phyloP scores from a whole-genome alignment of 176 grass and related monocot genomes.

The Cenchrus americanus region DNA sequence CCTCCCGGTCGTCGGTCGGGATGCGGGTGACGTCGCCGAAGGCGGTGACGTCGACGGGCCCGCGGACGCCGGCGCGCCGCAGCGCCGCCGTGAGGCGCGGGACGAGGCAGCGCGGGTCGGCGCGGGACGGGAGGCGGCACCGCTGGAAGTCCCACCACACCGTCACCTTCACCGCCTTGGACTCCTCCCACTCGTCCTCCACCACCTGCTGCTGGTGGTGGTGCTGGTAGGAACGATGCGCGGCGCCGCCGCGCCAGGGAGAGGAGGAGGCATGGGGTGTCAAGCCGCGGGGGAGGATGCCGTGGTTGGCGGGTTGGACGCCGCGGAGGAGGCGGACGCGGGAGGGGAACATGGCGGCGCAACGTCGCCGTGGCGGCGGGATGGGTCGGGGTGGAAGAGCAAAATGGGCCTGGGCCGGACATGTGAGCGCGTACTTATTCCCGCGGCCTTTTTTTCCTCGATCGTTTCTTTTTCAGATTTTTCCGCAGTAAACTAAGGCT shows the following conservation, averaged over 20 bases:
- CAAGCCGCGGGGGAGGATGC: background rate
- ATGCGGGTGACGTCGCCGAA: conserved; percentile 58
- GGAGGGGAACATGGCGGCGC: conserved; percentile 17
- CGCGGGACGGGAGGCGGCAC: conserved; percentile 50
- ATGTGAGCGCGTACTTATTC: background rate
- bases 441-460: no score
- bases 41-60: conserved; percentile 63
- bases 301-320: background rate
- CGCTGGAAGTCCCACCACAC: conserved; percentile 78
- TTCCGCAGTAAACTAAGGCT: no score
- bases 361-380: conserved; percentile 17
- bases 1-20: conserved; percentile 37
- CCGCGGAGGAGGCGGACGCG: background rate
- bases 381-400: background rate
- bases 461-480: no score
- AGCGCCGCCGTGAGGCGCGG: conserved; percentile 56
- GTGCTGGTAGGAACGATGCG: background rate
- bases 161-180: conserved; percentile 58
- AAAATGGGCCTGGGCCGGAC: background rate
- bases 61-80: conserved; percentile 53
- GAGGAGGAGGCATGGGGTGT: background rate
- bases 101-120: conserved; percentile 37
- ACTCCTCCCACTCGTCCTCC: conserved; percentile 44
- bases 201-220: background rate
- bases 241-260: background rate